Evolutionary conservation across 352 stramenopile genomes (phyloP).

Genomic region (Thalassiosira mediterranea): DNA sequence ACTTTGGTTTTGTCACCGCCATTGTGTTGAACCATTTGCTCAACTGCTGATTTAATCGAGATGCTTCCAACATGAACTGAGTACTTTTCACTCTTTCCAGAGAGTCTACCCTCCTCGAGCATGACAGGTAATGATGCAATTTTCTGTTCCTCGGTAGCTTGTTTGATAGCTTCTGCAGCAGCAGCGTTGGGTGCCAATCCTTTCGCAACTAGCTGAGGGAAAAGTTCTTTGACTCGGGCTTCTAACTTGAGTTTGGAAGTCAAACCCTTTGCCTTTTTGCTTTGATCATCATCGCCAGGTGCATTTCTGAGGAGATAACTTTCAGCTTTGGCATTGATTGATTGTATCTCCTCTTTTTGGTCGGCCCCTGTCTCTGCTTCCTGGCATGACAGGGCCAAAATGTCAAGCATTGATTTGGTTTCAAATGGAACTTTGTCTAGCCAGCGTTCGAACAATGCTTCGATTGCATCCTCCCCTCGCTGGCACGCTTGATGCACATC

Average conservation of each 20-base stretch:
- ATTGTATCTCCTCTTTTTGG: too few relatives aligned
- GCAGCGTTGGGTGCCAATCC: constrained; percentile 59
- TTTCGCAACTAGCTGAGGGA: constrained; percentile 54
- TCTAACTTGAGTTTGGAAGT: constrained; percentile 24
- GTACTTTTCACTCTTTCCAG: neutral
- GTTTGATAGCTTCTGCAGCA: constrained; percentile 57
- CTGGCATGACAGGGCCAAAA: constrained; percentile 70
- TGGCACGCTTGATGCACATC: constrained; percentile 64
- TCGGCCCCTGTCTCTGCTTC: constrained; percentile 33
- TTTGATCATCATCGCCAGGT: constrained; percentile 13
- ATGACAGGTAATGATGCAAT: neutral
- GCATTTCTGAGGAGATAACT: constrained; percentile 27
- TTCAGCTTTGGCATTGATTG: constrained; percentile 19
- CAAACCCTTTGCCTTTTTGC: neutral
- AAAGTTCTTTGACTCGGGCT: constrained; percentile 58
- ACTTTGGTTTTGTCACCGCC: constrained; percentile 17
- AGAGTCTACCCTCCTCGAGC: constrained; percentile 15
- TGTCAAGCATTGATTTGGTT: constrained; percentile 68
- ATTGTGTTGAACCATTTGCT: constrained; percentile 28
- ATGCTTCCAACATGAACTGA: neutral
- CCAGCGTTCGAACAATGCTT: constrained; percentile 64
- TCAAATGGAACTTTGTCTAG: constrained; percentile 56
- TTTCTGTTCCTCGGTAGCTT: constrained; percentile 25
- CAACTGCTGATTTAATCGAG: constrained; percentile 1
- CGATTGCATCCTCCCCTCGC: constrained; percentile 64